phyloP scores from a whole-genome alignment of 495 filamentous ascomycete genomes.

The Saxispiralis lemnorum region DNA sequence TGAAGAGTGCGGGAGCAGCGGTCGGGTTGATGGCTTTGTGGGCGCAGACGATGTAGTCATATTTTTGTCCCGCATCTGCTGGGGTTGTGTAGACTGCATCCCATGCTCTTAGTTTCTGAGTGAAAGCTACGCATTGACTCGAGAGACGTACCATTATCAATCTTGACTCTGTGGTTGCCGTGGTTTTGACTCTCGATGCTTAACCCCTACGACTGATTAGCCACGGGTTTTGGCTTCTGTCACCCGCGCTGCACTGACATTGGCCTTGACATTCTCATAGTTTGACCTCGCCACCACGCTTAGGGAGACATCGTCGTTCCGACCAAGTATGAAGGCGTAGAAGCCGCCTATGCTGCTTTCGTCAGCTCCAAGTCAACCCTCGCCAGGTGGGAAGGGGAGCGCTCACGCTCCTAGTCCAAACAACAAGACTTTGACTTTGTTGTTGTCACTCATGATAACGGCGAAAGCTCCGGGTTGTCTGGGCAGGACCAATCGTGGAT shows the following conservation, averaged over 20 bases:
- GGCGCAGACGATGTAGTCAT: constrained; percentile 33
- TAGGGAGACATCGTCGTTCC: constrained; percentile 26
- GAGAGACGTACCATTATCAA: constrained; percentile 22
- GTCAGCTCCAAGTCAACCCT: neutral
- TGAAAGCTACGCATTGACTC: neutral
- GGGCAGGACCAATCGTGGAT: too few relatives aligned
- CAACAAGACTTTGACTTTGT: constrained; percentile 8
- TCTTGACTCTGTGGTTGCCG: constrained; percentile 28
- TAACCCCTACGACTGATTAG: constrained; percentile 25
- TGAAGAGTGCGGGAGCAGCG: constrained; percentile 22
- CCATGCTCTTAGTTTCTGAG: neutral
- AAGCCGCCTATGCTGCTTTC: constrained; percentile 9
- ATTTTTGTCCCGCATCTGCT: constrained; percentile 23
- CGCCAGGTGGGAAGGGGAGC: neutral
- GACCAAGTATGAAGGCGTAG: constrained; percentile 26
- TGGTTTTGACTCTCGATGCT: constrained; percentile 31
- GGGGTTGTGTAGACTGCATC: constrained; percentile 27
- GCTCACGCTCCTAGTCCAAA: constrained; percentile 13
- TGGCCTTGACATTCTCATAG: constrained; percentile 29
- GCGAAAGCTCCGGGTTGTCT: too few relatives aligned
- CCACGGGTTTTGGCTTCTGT: too few relatives aligned
- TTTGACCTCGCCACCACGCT: constrained; percentile 37
- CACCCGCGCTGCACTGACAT: constrained; percentile 8
- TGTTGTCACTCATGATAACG: constrained; percentile 3
- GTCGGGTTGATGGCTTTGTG: constrained; percentile 35